These are phyloP conservation scores for Drechslerella stenobrocha DNA, from an alignment of 2,329 filamentous ascomycete genomes.

Conservation along the genomic window DNA sequence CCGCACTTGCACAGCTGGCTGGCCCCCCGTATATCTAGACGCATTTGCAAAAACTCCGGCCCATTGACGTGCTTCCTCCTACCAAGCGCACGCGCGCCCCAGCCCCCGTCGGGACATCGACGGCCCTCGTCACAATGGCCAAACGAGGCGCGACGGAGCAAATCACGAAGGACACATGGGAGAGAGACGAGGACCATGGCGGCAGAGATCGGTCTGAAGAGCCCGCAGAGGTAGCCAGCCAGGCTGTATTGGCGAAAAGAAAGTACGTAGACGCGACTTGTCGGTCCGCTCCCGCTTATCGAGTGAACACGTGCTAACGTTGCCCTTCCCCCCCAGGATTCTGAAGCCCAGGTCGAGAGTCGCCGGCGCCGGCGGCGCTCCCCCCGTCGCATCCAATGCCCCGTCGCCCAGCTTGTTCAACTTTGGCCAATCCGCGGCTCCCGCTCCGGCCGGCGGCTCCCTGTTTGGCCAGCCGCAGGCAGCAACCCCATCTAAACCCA, in stretches of 20 bases:
- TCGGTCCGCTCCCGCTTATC: not conserved
- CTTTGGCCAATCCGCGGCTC: constrained; percentile 20
- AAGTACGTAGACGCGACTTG: constrained; percentile 24
- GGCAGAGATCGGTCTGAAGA: constrained; percentile 42
- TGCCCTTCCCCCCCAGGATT: constrained; percentile 17
- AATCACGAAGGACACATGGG: constrained; percentile 46
- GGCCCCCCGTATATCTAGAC: not conserved
- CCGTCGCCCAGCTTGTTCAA: constrained; percentile 29
- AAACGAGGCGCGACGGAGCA: constrained; percentile 46
- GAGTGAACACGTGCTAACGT: not conserved
- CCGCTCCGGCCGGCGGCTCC: constrained; percentile 3
- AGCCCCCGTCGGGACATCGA: not conserved
- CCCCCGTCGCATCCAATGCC: constrained; percentile 10
- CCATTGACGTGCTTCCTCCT: constrained; percentile 8
- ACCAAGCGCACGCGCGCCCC: not conserved
- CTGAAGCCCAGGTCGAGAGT: constrained; percentile 40
- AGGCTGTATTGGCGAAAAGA: constrained; percentile 33
- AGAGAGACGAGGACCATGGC: constrained; percentile 36
- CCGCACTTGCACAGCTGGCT: not conserved
- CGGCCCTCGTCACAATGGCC: constrained; percentile 22
- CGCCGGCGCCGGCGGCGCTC: constrained; percentile 14
- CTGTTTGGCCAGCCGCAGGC: constrained; percentile 31
- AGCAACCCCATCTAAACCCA: constrained; percentile 24
- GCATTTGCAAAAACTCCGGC: not conserved
- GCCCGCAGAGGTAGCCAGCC: constrained; percentile 31